These are phyloP conservation scores for Sphagnum contortum DNA, from an alignment of 225 moss, liverwort and hornwort species.

Conservation along the genomic window DNA sequence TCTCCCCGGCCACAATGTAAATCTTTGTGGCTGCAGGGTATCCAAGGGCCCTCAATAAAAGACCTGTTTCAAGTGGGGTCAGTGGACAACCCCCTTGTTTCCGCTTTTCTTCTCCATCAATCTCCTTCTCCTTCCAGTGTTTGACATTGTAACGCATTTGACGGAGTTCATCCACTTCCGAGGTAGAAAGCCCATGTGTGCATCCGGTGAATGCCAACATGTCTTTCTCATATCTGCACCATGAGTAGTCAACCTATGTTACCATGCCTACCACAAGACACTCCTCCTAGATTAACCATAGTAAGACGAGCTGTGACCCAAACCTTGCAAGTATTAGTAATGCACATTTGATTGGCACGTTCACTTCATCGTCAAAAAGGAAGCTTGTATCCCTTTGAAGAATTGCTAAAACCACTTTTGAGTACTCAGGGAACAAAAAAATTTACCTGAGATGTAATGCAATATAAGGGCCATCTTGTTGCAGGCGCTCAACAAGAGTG, in stretches of 20 bases:
- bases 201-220: conserved; percentile 82
- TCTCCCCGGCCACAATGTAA: conserved; percentile 71
- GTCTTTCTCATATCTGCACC: conserved; percentile 70
- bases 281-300: too few species aligned
- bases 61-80: conserved; percentile 56
- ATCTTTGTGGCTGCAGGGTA: conserved; percentile 54
- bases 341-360: too few species aligned
- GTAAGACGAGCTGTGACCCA: too few species aligned
- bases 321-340: too few species aligned
- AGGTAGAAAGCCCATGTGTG: conserved; percentile 40
- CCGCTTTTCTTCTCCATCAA: conserved; percentile 58
- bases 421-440: too few species aligned
- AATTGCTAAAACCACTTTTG: too few species aligned
- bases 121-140: conserved; percentile 83
- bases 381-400: too few species aligned
- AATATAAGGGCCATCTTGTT: conserved; percentile 43
- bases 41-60: conserved; percentile 55
- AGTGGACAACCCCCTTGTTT: conserved; percentile 64
- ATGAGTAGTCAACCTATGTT: neutral
- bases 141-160: conserved; percentile 57
- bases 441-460: conserved; percentile 65
- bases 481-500: conserved; percentile 39
- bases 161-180: conserved; percentile 56
- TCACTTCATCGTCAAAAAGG: too few species aligned
- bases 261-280: too few species aligned